phyloP scores from a whole-genome alignment of 2,329 filamentous ascomycete genomes.

The Cytospora chrysosperma region DNA sequence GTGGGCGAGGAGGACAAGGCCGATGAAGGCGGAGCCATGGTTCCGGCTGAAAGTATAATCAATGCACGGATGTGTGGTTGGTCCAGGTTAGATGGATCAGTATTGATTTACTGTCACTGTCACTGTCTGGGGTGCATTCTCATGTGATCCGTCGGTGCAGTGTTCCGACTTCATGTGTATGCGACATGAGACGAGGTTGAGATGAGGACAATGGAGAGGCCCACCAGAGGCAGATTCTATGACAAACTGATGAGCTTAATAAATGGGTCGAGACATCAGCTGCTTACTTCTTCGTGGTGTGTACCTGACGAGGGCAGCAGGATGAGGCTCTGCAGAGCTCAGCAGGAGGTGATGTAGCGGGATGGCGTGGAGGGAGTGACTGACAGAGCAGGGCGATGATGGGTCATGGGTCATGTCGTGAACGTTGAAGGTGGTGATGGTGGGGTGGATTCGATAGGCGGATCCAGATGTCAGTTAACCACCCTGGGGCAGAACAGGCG shows the following conservation, averaged over 20 bases:
- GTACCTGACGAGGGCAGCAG: no score
- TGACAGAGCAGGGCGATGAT: no score
- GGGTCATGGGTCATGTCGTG: neutral
- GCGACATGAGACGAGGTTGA: neutral
- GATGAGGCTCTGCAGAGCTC: neutral
- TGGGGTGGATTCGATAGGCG: neutral
- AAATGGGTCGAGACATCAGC: neutral
- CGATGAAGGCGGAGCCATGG: slow-evolving; percentile 9
- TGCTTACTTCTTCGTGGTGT: neutral
- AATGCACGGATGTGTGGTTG: neutral
- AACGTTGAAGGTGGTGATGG: neutral
- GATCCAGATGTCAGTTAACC: no score
- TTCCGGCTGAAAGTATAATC: neutral
- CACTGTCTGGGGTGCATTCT: neutral
- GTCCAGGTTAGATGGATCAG: neutral
- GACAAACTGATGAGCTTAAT: neutral
- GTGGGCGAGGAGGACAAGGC: neutral
- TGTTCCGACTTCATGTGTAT: slow-evolving; percentile 1
- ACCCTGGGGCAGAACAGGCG: no score
- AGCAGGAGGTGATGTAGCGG: no score
- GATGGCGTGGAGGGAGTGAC: no score
- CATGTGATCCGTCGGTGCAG: neutral
- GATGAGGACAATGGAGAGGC: neutral
- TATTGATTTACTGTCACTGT: neutral
- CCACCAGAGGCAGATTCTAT: neutral